phyloP scores from a whole-genome alignment of 768 basidiomycete genomes.

The Termitomyces sp. region DNA sequence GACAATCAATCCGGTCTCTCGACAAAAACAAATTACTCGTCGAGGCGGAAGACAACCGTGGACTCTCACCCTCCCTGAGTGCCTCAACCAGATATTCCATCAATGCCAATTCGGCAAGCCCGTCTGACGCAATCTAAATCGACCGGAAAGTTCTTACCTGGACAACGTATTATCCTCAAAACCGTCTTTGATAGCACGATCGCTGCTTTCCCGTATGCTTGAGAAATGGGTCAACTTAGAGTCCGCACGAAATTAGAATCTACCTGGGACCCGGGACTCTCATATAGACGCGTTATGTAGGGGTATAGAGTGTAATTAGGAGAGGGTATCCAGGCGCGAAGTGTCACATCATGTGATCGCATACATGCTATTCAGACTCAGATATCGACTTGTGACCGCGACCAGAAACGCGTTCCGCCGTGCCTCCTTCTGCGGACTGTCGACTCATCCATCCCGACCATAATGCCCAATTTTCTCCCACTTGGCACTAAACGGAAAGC shows the following conservation, averaged over 20 bases:
- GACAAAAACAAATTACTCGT: background rate
- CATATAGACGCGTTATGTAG: background rate
- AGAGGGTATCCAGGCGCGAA: background rate
- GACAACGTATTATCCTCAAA: background rate
- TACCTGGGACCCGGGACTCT: background rate
- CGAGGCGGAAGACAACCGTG: background rate
- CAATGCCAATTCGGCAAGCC: background rate
- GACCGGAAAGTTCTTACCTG: too few relatives aligned
- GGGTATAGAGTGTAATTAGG: background rate
- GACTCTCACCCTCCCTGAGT: background rate
- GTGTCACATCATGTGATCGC: constrained; percentile 6
- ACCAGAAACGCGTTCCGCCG: too few relatives aligned
- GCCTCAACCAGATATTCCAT: background rate
- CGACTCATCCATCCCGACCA: too few relatives aligned
- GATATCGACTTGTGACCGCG: too few relatives aligned
- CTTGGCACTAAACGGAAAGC: constrained; percentile 29
- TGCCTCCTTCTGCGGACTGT: too few relatives aligned
- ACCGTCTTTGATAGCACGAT: background rate
- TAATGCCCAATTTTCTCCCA: constrained; percentile 28
- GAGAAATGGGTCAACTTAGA: background rate
- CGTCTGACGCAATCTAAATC: background rate
- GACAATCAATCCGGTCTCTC: too few relatives aligned
- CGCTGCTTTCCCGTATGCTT: background rate
- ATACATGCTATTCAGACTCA: background rate
- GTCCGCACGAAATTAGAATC: background rate